Conservation (phyloP, 208 protist genomes). For the Trypanosomatidae sp. region DNA sequence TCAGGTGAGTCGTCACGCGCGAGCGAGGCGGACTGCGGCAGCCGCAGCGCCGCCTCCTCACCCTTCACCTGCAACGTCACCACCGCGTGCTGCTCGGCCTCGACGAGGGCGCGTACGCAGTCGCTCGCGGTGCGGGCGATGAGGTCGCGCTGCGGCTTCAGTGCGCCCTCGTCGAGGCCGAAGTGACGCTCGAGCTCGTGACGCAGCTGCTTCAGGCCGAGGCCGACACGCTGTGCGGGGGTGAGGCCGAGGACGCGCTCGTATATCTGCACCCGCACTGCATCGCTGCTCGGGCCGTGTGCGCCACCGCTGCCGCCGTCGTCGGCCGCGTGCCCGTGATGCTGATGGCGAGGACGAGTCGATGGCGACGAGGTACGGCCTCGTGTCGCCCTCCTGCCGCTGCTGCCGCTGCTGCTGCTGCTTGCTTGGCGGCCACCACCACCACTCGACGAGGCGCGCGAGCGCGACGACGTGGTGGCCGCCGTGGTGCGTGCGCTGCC, state of each 20-base stretch:
- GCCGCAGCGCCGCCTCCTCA: no score
- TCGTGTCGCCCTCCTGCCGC: no score
- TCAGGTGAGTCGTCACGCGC: no score
- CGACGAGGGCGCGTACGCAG: slow-evolving; percentile 42
- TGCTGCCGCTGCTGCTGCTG: no score
- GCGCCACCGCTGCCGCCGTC: not conserved
- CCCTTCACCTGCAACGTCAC: no score
- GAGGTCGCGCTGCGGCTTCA: slow-evolving; percentile 33
- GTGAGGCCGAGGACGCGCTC: slow-evolving; percentile 39
- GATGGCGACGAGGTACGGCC: not conserved
- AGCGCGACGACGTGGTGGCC: no score
- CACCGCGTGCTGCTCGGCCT: slow-evolving; percentile 23
- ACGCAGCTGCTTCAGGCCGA: slow-evolving; percentile 57
- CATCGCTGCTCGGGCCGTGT: slow-evolving; percentile 22
- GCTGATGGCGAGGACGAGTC: not conserved
- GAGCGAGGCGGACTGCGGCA: no score
- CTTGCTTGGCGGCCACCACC: no score
- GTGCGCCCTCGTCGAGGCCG: slow-evolving; percentile 12
- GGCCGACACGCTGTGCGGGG: slow-evolving; percentile 17
- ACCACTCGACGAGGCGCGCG: no score
- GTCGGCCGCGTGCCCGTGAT: not conserved
- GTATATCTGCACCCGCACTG: slow-evolving; percentile 52
- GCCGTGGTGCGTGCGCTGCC: no score
- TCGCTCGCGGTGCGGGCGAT: slow-evolving; percentile 54
- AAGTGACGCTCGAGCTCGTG: slow-evolving; percentile 38